These are phyloP conservation scores for Ogataea polymorpha DNA, from an alignment of 805 yeast species.

Conservation along the genomic window DNA sequence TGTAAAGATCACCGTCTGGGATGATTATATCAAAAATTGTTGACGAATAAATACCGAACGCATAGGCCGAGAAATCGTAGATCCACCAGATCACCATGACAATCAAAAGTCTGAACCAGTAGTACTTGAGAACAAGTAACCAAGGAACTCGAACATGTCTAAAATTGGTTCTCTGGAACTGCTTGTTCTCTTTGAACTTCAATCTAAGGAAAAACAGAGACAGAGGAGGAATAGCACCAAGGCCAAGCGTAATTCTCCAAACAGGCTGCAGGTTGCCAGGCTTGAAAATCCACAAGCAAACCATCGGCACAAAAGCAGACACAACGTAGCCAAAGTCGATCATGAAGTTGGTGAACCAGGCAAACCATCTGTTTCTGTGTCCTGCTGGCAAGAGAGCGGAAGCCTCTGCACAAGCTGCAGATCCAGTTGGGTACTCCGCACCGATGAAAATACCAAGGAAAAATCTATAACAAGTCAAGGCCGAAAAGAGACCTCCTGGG, in stretches of 20 bases:
- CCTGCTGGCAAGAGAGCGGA: constrained; percentile 77
- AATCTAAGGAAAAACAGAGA: constrained; percentile 74
- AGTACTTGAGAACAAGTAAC: constrained; percentile 66
- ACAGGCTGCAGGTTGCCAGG: constrained; percentile 69
- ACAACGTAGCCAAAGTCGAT: constrained; percentile 85
- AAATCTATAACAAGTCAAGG: constrained; percentile 79
- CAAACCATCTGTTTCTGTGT: constrained; percentile 81
- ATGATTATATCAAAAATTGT: constrained; percentile 60
- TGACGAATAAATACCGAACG: constrained; percentile 82
- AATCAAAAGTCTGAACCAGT: constrained; percentile 74
- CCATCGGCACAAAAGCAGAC: constrained; percentile 82
- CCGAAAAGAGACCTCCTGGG: constrained; percentile 75
- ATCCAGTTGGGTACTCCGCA: constrained; percentile 91
- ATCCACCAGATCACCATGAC: constrained; percentile 85
- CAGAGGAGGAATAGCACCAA: constrained; percentile 87
- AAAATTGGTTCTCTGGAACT: constrained; percentile 68
- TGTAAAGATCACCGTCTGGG: constrained; percentile 58
- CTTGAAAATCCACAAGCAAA: constrained; percentile 78
- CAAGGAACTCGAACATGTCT: constrained; percentile 65
- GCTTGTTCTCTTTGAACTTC: constrained; percentile 69
- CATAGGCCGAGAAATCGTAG: constrained; percentile 84
- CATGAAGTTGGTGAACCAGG: constrained; percentile 85
- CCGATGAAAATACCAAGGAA: constrained; percentile 91
- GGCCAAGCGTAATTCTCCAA: constrained; percentile 88
- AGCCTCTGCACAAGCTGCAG: constrained; percentile 92